phyloP scores from a whole-genome alignment of 192 early-diverging fungal species.

The Backusella australiensis region DNA sequence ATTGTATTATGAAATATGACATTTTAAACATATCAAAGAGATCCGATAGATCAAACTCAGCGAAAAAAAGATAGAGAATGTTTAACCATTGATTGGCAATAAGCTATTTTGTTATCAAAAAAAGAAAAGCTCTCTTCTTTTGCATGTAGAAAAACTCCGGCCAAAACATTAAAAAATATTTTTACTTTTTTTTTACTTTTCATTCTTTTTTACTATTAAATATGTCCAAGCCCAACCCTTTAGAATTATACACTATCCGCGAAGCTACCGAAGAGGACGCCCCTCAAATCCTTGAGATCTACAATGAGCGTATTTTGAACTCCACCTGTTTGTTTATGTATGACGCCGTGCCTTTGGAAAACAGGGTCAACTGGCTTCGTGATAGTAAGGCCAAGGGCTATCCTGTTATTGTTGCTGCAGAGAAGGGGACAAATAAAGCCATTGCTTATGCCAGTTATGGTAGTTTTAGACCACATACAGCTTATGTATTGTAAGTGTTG shows the following conservation, averaged over 20 bases:
- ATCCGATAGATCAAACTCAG: too few relatives aligned
- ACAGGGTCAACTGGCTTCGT: slow-evolving; percentile 41
- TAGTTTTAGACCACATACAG: slow-evolving; percentile 15
- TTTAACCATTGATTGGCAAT: too few relatives aligned
- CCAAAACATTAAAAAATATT: too few relatives aligned
- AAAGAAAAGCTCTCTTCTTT: too few relatives aligned
- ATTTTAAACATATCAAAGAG: too few relatives aligned
- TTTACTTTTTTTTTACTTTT: too few relatives aligned
- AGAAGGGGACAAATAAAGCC: slow-evolving; percentile 17
- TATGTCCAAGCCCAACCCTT: slow-evolving; percentile 11
- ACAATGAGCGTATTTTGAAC: slow-evolving; percentile 44
- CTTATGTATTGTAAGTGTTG: slow-evolving; percentile 15
- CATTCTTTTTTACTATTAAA: not conserved
- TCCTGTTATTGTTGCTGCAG: slow-evolving; percentile 45
- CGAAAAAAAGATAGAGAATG: too few relatives aligned
- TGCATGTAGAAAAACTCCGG: too few relatives aligned
- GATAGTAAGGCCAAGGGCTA: slow-evolving; percentile 38
- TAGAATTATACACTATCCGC: slow-evolving; percentile 36
- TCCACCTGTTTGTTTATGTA: slow-evolving; percentile 46
- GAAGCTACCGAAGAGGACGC: slow-evolving; percentile 40
- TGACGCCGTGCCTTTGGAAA: slow-evolving; percentile 36
- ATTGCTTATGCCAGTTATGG: slow-evolving; percentile 29
- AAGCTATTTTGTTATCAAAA: too few relatives aligned
- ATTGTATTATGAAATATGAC: too few relatives aligned
- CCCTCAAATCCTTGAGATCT: slow-evolving; percentile 41